phyloP scores from a whole-genome alignment of 2,329 filamentous ascomycete species.

The Penicillium thymicola region DNA sequence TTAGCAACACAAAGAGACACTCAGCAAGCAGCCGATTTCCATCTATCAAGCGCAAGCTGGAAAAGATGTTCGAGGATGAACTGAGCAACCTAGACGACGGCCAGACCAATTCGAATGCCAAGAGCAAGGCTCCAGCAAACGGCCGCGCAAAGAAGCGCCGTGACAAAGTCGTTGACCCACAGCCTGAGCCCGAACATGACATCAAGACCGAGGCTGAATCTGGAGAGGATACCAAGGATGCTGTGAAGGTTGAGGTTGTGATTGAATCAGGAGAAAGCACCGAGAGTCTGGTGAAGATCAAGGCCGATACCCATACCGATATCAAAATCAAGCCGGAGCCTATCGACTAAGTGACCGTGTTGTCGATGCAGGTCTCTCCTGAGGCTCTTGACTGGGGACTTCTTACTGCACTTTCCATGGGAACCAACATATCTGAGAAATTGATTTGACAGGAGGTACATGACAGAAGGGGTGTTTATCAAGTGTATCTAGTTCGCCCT shows the following conservation, averaged over 20 bases:
- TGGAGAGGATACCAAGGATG: background rate
- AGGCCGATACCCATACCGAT: background rate
- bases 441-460: background rate
- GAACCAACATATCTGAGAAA: background rate
- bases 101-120: background rate
- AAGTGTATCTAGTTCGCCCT: background rate
- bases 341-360: background rate
- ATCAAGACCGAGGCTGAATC: background rate
- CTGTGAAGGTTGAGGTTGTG: background rate
- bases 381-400: background rate
- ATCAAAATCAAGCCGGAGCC: background rate
- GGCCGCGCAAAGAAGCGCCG: background rate
- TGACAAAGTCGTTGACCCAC: background rate
- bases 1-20: background rate
- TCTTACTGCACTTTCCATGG: too few relatives aligned
- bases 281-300: background rate
- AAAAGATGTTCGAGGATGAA: background rate
- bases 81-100: background rate
- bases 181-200: background rate
- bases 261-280: background rate
- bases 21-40: background rate
- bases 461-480: background rate
- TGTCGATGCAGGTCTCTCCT: background rate
- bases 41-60: background rate
- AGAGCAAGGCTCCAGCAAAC: background rate